Conservation (phyloP, 1,284 basidiomycete genomes). For the Ganoderma leucocontextum region DNA sequence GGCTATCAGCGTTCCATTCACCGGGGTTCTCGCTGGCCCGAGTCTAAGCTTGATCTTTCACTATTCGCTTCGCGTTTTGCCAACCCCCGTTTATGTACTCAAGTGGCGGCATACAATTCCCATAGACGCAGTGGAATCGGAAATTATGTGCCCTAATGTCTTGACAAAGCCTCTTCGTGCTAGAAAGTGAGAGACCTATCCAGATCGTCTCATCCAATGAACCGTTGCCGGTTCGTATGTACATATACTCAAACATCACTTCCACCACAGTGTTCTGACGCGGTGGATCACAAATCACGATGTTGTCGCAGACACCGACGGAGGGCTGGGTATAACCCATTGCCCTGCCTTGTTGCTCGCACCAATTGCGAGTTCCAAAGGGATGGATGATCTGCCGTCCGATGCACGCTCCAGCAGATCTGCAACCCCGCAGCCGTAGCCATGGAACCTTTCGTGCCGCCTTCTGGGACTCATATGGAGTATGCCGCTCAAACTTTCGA, state of each 20-base stretch:
- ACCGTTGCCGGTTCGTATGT: too few species aligned
- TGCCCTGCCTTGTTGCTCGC: too few species aligned
- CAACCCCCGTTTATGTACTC: not conserved
- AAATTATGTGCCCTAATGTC: not conserved
- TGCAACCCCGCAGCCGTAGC: not conserved
- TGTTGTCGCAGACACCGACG: not conserved
- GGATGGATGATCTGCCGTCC: not conserved
- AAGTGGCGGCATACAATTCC: not conserved
- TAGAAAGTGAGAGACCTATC: too few species aligned
- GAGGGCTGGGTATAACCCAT: too few species aligned
- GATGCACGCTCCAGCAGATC: not conserved
- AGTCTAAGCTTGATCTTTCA: too few species aligned
- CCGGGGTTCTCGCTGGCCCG: not conserved
- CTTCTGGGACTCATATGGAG: not conserved
- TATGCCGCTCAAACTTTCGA: not conserved
- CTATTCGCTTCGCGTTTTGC: not conserved
- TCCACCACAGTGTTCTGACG: too few species aligned
- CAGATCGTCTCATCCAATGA: too few species aligned
- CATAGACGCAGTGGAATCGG: not conserved
- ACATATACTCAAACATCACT: too few species aligned
- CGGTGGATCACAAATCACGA: too few species aligned
- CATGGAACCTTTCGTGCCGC: not conserved
- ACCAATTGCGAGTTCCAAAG: too few species aligned
- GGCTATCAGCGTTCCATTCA: not conserved
- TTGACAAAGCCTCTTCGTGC: too few species aligned